phyloP scores from a whole-genome alignment of 169 alveolate genomes.

The Sarcocystis neurona region DNA sequence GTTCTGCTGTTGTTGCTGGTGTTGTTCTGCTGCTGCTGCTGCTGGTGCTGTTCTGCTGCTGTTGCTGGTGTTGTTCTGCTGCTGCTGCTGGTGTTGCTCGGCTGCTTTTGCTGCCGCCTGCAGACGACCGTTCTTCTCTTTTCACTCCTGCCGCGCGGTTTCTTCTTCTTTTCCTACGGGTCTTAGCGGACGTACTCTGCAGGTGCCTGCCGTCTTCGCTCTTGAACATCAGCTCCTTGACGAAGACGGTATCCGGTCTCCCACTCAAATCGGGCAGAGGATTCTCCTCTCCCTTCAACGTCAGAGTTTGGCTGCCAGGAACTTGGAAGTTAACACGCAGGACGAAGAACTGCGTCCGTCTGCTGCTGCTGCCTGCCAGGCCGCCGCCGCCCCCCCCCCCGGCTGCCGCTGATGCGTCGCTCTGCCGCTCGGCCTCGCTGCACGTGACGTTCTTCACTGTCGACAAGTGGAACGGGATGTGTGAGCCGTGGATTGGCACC shows the following conservation, averaged over 20 bases:
- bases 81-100: no score
- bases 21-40: no score
- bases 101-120: no score
- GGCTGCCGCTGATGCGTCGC: not conserved
- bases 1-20: no score
- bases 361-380: not conserved
- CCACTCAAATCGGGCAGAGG: slow-evolving; percentile 58
- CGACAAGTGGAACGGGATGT: slow-evolving; percentile 64
- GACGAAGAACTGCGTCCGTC: not conserved
- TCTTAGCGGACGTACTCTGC: slow-evolving; percentile 63
- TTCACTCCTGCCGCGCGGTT: not conserved
- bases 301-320: slow-evolving; percentile 54
- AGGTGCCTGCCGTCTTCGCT: slow-evolving; percentile 86
- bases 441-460: slow-evolving; percentile 64
- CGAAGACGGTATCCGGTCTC: slow-evolving; percentile 73
- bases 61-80: no score
- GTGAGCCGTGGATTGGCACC: slow-evolving; percentile 54
- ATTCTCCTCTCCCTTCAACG: slow-evolving; percentile 61
- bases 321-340: slow-evolving; percentile 65
- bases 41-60: no score
- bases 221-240: slow-evolving; percentile 92
- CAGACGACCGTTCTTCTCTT: not conserved
- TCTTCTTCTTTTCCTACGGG: not conserved
- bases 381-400: slow-evolving; percentile 5
- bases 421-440: slow-evolving; percentile 51